Evolutionary conservation across 352 stramenopile genomes (phyloP).

Genomic region (Globisporangium polare): DNA sequence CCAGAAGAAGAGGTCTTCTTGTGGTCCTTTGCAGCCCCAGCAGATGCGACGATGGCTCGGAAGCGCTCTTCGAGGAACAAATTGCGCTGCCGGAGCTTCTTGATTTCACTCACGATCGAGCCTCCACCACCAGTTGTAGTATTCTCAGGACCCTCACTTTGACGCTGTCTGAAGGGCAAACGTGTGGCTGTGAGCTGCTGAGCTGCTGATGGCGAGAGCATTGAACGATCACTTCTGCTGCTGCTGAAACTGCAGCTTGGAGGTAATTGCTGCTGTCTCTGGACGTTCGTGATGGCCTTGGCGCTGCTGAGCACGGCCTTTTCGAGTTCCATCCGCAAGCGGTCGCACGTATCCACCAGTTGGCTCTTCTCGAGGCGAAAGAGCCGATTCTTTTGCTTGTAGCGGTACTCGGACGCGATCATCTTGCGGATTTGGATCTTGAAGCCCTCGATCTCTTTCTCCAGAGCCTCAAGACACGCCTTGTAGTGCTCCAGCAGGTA

Average conservation of each 20-base stretch:
- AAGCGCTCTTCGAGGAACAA: constrained; percentile 61
- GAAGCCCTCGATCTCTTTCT: constrained; percentile 53
- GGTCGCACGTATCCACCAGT: constrained; percentile 44
- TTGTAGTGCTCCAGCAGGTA: constrained; percentile 68
- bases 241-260: neutral
- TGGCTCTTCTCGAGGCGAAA: constrained; percentile 42
- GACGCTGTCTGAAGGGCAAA: neutral
- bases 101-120: constrained; percentile 33
- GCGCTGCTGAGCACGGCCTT: constrained; percentile 29
- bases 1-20: neutral
- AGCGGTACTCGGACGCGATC: constrained; percentile 69
- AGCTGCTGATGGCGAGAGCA: neutral
- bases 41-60: constrained; percentile 16
- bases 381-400: constrained; percentile 67
- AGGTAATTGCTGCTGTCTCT: constrained; percentile 5
- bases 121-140: neutral
- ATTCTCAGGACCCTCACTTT: neutral
- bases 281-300: constrained; percentile 26
- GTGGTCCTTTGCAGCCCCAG: neutral
- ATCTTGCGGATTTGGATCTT: constrained; percentile 76
- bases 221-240: neutral
- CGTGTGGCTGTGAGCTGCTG: neutral
- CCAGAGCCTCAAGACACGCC: constrained; percentile 41
- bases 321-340: constrained; percentile 44
- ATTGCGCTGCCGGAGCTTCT: constrained; percentile 53